Conservation (phyloP, 2,329 filamentous ascomycete species). For the Myriosclerotinia curreyana region DNA sequence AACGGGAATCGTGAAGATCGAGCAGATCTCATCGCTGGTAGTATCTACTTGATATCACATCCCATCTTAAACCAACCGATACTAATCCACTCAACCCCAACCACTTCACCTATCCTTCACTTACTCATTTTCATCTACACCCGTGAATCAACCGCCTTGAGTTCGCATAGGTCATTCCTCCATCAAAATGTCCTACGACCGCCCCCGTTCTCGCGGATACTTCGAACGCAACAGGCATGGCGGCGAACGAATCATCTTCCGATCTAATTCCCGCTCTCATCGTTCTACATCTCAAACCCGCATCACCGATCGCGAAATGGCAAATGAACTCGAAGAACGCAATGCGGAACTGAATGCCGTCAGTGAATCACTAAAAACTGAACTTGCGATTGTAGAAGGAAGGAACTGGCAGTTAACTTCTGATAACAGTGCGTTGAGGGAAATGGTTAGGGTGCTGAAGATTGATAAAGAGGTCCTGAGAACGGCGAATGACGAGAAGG, state of each 20-base stretch:
- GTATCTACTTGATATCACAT: neutral
- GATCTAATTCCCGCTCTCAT: neutral
- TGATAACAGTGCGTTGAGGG: neutral
- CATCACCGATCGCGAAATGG: neutral
- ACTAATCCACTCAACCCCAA: neutral
- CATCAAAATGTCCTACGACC: constrained; percentile 11
- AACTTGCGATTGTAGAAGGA: neutral
- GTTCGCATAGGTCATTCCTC: too few relatives aligned
- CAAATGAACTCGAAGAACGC: constrained; percentile 10
- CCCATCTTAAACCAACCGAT: neutral
- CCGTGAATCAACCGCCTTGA: neutral
- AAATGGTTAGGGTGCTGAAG: neutral
- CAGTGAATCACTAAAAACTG: neutral
- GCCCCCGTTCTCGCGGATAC: neutral
- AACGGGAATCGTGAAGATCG: neutral
- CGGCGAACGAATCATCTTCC: neutral
- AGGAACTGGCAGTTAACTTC: neutral
- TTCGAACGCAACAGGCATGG: neutral
- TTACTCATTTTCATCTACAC: neutral
- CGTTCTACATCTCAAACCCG: neutral
- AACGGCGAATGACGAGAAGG: neutral
- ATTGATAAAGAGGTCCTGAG: neutral
- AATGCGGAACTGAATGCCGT: neutral
- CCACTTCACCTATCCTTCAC: neutral
- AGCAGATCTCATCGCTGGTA: neutral